Evolutionary conservation across 169 alveolate species (phyloP).

Genomic region (Plasmodium adleri): DNA sequence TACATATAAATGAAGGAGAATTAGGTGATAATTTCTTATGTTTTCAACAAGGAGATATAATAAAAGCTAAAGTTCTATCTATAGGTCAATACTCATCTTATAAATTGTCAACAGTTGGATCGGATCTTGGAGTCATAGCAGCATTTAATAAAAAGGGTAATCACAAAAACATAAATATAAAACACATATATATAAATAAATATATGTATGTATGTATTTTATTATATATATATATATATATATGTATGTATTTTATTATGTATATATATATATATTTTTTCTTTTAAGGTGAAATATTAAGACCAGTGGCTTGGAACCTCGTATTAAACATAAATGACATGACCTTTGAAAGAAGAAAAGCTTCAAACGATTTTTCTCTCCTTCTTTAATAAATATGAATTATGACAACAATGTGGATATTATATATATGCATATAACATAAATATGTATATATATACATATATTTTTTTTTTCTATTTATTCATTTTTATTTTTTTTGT

Average conservation of each 20-base stretch:
- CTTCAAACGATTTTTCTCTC: slow-evolving; percentile 53
- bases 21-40: slow-evolving; percentile 63
- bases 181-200: background rate
- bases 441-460: background rate
- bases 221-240: background rate
- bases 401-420: background rate
- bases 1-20: slow-evolving; percentile 68
- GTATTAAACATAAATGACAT: slow-evolving; percentile 48
- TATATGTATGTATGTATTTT: background rate
- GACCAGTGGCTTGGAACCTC: slow-evolving; percentile 74
- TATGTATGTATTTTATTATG: background rate
- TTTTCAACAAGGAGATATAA: slow-evolving; percentile 69
- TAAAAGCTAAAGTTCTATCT: slow-evolving; percentile 55
- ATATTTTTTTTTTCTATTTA: background rate
- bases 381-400: background rate
- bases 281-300: slow-evolving; percentile 48
- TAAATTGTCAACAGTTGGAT: slow-evolving; percentile 64
- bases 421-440: background rate
- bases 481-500: background rate
- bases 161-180: slow-evolving; percentile 2
- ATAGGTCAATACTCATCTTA: slow-evolving; percentile 52
- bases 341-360: slow-evolving; percentile 66
- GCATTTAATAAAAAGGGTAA: slow-evolving; percentile 53
- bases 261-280: background rate
- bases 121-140: slow-evolving; percentile 58